phyloP scores from a whole-genome alignment of 352 stramenopile species.

The Blastocystis sp. region DNA sequence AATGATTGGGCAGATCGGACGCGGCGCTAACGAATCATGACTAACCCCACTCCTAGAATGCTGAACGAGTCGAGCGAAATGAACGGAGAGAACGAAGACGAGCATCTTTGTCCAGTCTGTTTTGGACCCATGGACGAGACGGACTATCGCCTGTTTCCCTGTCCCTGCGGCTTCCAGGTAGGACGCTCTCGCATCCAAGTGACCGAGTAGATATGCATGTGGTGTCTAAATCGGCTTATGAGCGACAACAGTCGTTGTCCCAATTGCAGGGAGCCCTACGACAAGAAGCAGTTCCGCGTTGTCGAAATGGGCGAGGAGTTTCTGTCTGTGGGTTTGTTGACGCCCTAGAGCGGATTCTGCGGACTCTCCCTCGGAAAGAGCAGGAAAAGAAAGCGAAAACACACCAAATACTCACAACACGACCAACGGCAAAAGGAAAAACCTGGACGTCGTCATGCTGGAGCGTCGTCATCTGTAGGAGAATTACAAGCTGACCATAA shows the following conservation, averaged over 20 bases:
- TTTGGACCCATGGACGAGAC: slow-evolving; percentile 97
- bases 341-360: neutral
- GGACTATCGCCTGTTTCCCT: slow-evolving; percentile 92
- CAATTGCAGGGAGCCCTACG: slow-evolving; percentile 94
- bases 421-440: neutral
- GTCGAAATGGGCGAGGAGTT: slow-evolving; percentile 1
- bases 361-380: neutral
- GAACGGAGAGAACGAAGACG: slow-evolving; percentile 78
- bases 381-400: neutral
- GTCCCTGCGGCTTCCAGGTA: slow-evolving; percentile 96
- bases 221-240: slow-evolving; percentile 99
- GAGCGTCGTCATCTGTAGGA: slow-evolving; percentile 76
- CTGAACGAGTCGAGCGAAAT: neutral
- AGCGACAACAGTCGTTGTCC: slow-evolving; percentile 97
- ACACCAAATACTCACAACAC: slow-evolving; percentile 5
- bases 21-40: neutral
- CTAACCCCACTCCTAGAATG: neutral
- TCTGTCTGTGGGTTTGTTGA: neutral
- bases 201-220: slow-evolving; percentile 86
- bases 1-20: neutral
- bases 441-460: neutral
- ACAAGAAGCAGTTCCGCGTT: slow-evolving; percentile 79
- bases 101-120: slow-evolving; percentile 93
- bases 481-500: slow-evolving; percentile 85
- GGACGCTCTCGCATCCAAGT: neutral